Conservation (phyloP, 495 filamentous ascomycete genomes). For the Daldinia concentrica region DNA sequence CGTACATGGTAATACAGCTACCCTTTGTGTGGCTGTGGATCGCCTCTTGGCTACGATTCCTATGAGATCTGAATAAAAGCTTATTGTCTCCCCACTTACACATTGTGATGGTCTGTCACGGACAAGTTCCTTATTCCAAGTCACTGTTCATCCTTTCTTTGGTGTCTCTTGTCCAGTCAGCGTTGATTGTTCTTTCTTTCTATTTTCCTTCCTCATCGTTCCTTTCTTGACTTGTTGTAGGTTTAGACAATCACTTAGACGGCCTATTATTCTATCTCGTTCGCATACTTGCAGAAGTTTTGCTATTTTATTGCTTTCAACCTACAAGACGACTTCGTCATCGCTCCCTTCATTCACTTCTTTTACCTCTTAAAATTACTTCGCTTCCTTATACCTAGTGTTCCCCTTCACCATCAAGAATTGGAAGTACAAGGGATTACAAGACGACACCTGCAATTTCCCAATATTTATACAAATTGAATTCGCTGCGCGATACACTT, state of each 20-base stretch:
- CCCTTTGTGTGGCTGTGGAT: constrained; percentile 23
- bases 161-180: constrained; percentile 18
- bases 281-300: constrained; percentile 8
- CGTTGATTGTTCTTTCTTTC: constrained; percentile 35
- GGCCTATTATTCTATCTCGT: constrained; percentile 15
- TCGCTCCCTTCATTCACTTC: constrained; percentile 24
- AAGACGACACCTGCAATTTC: constrained; percentile 29
- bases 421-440: constrained; percentile 31
- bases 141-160: constrained; percentile 34
- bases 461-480: constrained; percentile 19
- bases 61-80: constrained; percentile 26
- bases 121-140: constrained; percentile 14
- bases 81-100: constrained; percentile 22
- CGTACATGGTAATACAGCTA: constrained; percentile 9
- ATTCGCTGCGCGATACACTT: constrained; percentile 30
- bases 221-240: constrained; percentile 20
- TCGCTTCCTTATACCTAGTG: constrained; percentile 16
- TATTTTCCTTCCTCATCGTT: constrained; percentile 11
- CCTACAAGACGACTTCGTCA: constrained; percentile 16
- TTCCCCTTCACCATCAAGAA: constrained; percentile 5
- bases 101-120: constrained; percentile 9
- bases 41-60: constrained; percentile 9
- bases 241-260: constrained; percentile 23
- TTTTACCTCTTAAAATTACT: constrained; percentile 3
- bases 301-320: constrained; percentile 13